Evolutionary conservation across 768 basidiomycete genomes (phyloP).

Genomic region (Rubroboletus satanas): DNA sequence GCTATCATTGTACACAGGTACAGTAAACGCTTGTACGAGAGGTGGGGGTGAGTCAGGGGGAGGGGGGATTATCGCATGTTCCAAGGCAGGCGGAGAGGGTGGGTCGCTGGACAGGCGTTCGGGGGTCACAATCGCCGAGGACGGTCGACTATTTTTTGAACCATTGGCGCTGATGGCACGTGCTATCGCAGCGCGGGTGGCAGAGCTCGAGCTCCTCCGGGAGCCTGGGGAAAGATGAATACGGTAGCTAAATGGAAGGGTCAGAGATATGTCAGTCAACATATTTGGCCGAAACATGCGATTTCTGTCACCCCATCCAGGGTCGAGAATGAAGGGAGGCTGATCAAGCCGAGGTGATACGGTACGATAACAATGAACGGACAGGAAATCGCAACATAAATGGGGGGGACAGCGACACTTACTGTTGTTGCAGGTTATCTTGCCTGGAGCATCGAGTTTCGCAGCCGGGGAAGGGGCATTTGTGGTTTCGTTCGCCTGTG

Average conservation of each 20-base stretch:
- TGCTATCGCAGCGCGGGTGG: constrained; percentile 54
- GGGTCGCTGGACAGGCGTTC: constrained; percentile 26
- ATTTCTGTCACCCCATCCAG: constrained; percentile 11
- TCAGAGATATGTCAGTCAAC: constrained; percentile 11
- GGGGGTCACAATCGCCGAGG: constrained; percentile 22
- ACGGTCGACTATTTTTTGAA: constrained; percentile 23
- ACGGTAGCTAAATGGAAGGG: constrained; percentile 51
- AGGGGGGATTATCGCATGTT: constrained; percentile 38
- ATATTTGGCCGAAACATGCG: background rate
- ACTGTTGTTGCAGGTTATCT: constrained; percentile 68
- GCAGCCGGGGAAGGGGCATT: constrained; percentile 93
- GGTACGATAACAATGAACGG: background rate
- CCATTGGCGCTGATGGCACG: constrained; percentile 35
- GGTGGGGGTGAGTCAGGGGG: constrained; percentile 57
- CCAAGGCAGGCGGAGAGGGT: constrained; percentile 42
- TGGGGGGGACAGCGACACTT: background rate
- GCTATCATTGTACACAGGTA: constrained; percentile 24
- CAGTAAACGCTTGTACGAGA: constrained; percentile 42
- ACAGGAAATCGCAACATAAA: background rate
- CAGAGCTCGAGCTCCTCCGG: constrained; percentile 53
- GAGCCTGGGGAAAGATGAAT: constrained; percentile 82
- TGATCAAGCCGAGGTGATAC: background rate
- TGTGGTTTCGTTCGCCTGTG: constrained; percentile 90
- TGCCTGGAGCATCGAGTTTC: constrained; percentile 87
- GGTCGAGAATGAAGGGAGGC: constrained; percentile 11